Percentiles rank a stretch among this genome's conserved stretches.
Conservation (phyloP, 2,329 filamentous ascomycete species). For the Teratosphaeria nubilosa region DNA sequence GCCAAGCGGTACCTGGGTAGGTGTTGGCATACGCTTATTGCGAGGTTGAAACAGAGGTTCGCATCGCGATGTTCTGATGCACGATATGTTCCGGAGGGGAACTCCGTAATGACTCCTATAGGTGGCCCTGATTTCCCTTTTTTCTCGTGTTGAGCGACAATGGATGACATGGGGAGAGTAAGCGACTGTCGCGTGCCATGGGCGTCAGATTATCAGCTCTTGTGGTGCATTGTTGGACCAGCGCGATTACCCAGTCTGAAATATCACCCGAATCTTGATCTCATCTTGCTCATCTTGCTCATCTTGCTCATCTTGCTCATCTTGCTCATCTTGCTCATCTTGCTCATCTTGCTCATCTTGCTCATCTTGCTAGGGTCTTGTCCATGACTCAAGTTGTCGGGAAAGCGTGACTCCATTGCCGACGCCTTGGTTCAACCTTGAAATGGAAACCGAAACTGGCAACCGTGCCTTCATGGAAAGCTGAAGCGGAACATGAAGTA, state of each 20-base stretch:
- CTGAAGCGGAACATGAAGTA: neutral
- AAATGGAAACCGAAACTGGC: neutral
- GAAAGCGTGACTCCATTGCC: neutral
- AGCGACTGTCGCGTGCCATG: no score
- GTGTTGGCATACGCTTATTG: neutral
- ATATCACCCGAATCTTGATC: no score
- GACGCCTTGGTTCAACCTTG: neutral
- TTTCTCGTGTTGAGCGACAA: no score
- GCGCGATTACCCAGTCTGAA: neutral
- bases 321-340: no score
- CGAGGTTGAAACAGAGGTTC: neutral
- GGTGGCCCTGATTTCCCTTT: no score
- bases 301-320: no score
- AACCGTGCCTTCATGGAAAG: neutral
- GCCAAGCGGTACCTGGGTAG: neutral
- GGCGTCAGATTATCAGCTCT: neutral
- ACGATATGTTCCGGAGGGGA: neutral
- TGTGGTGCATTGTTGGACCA: neutral
- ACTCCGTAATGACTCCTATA: neutral
- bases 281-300: no score
- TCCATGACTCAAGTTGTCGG: neutral
- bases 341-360: no score
- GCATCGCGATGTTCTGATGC: neutral
- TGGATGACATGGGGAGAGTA: no score
- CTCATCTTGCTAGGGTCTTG: no score